Conservation (phyloP, 2,329 filamentous ascomycete genomes). For the Basipetospora chlamydospora region DNA sequence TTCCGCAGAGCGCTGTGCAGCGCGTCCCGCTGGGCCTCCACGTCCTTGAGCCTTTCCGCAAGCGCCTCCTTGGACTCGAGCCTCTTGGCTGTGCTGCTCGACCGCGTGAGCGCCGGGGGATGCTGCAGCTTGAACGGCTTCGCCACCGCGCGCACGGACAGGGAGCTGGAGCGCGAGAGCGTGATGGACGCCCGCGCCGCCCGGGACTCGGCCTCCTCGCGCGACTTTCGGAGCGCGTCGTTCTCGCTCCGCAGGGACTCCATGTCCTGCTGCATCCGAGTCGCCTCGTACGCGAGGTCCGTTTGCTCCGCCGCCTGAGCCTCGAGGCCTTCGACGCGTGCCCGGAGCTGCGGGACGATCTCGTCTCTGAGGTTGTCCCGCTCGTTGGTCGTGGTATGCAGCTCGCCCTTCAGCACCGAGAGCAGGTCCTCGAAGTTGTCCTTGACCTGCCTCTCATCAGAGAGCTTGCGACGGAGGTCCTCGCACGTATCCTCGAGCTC, state of each 20-base stretch:
- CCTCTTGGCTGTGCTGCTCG: conserved; percentile 11
- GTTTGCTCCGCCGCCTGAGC: conserved; percentile 57
- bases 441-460: conserved; percentile 75
- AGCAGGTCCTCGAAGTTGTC: conserved; percentile 90
- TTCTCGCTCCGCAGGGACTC: conserved; percentile 56
- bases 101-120: conserved; percentile 4
- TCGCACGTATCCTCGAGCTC: conserved; percentile 73
- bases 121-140: conserved; percentile 14
- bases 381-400: conserved; percentile 72
- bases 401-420: conserved; percentile 65
- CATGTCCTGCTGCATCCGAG: conserved; percentile 77
- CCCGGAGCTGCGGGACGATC: conserved; percentile 63
- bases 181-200: conserved; percentile 7
- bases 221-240: conserved; percentile 35
- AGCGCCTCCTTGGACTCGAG: conserved; percentile 52
- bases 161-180: conserved; percentile 8
- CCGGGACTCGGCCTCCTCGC: conserved; percentile 9
- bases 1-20: conserved; percentile 77
- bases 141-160: conserved; percentile 21
- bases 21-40: conserved; percentile 86
- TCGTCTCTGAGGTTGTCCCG: conserved; percentile 85
- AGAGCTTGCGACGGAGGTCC: conserved; percentile 65
- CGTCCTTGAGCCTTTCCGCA: conserved; percentile 73
- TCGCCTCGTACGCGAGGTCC: conserved; percentile 63
- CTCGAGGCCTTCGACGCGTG: conserved; percentile 66